Conservation (phyloP, 1,284 basidiomycete genomes). For the Tetrapyrgos nigripes region DNA sequence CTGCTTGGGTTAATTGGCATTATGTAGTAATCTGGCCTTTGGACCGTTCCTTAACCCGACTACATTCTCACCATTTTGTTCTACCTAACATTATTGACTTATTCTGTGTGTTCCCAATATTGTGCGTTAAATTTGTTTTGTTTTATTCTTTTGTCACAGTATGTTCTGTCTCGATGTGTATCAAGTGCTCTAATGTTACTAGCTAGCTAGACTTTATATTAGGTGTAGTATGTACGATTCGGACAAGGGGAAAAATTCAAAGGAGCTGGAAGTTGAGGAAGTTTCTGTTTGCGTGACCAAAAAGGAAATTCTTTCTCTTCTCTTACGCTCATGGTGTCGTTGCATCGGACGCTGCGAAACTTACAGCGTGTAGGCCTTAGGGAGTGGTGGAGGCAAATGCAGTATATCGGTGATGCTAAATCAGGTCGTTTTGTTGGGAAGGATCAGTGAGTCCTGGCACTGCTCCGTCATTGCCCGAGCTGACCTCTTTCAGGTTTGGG, state of each 20-base stretch:
- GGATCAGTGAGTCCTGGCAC: slow-evolving; percentile 72
- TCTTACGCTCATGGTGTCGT: slow-evolving; percentile 63
- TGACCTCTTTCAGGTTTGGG: slow-evolving; percentile 68
- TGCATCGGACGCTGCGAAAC: slow-evolving; percentile 78
- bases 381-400: slow-evolving; percentile 86
- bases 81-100: slow-evolving; percentile 17
- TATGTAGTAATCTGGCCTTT: background rate
- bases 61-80: slow-evolving; percentile 3
- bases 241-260: background rate
- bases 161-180: slow-evolving; percentile 11
- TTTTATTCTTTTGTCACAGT: slow-evolving; percentile 6
- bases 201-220: slow-evolving; percentile 9
- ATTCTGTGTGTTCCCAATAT: slow-evolving; percentile 16
- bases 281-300: slow-evolving; percentile 4
- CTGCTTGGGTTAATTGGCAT: background rate
- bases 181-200: slow-evolving; percentile 11
- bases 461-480: slow-evolving; percentile 4
- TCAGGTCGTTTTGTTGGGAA: slow-evolving; percentile 79
- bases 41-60: background rate
- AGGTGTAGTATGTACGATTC: slow-evolving; percentile 11
- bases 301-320: slow-evolving; percentile 12
- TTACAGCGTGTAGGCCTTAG: slow-evolving; percentile 76
- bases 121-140: slow-evolving; percentile 8
- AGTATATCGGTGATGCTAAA: slow-evolving; percentile 94
- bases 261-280: too few relatives aligned